A percentile compares a stretch with the other conserved stretches of the same genome.
phyloP scores from a whole-genome alignment of 495 filamentous ascomycete species.

The Cercophora scortea region DNA sequence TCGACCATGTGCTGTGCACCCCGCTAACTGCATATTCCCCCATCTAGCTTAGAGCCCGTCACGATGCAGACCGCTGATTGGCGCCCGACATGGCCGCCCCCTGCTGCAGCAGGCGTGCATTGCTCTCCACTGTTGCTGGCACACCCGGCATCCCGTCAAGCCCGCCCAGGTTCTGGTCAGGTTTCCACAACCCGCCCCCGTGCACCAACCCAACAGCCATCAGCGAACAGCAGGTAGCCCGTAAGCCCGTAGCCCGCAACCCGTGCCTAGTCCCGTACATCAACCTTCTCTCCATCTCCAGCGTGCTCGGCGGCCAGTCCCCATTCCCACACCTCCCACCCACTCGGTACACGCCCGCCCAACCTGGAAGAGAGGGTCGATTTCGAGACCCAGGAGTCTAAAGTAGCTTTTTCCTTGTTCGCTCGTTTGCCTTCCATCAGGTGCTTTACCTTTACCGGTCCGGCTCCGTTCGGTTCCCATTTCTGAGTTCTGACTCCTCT shows the following conservation, averaged over 20 bases:
- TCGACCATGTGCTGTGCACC: too few relatives aligned
- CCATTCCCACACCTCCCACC: constrained; percentile 21
- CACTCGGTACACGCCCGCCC: constrained; percentile 26
- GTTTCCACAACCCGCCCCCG: too few relatives aligned
- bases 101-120: too few relatives aligned
- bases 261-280: constrained; percentile 4
- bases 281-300: constrained; percentile 15
- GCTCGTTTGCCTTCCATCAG: constrained; percentile 1
- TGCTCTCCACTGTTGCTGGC: too few relatives aligned
- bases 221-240: too few relatives aligned
- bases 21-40: too few relatives aligned
- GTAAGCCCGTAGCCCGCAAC: constrained; percentile 1
- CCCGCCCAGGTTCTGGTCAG: too few relatives aligned
- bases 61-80: too few relatives aligned
- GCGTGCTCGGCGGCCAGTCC: constrained; percentile 9
- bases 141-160: too few relatives aligned
- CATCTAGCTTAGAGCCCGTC: too few relatives aligned
- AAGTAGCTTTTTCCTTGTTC: constrained; percentile 16
- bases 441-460: background rate
- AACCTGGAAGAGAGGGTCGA: constrained; percentile 12
- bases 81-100: too few relatives aligned
- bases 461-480: background rate
- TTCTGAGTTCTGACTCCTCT: constrained; percentile 4
- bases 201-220: too few relatives aligned
- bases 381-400: constrained; percentile 10